phyloP scores from a whole-genome alignment of 805 yeast genomes.

The Monosporozyma aquatica region DNA sequence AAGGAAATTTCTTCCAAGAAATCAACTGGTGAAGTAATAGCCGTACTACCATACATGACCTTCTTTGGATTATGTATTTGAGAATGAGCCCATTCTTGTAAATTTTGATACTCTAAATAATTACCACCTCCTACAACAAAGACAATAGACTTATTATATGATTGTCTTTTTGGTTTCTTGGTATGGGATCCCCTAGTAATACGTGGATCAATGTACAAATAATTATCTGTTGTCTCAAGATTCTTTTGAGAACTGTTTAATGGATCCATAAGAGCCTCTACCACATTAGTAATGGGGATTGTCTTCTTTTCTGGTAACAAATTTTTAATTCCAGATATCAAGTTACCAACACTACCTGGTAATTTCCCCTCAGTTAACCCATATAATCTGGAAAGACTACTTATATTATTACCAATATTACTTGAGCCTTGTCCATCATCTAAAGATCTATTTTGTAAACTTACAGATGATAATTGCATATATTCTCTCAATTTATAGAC shows the following conservation, averaged over 20 bases:
- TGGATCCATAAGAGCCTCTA: slow-evolving; percentile 89
- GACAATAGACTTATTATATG: slow-evolving; percentile 73
- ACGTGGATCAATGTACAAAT: slow-evolving; percentile 82
- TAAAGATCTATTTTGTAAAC: slow-evolving; percentile 29
- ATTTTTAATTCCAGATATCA: slow-evolving; percentile 80
- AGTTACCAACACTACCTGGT: slow-evolving; percentile 81
- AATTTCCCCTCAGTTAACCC: slow-evolving; percentile 75
- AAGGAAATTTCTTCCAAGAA: slow-evolving; percentile 58
- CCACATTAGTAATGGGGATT: slow-evolving; percentile 82
- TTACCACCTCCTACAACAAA: slow-evolving; percentile 97
- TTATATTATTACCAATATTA: slow-evolving; percentile 17
- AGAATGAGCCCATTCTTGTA: slow-evolving; percentile 73
- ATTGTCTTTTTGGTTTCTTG: slow-evolving; percentile 76
- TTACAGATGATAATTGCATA: slow-evolving; percentile 42
- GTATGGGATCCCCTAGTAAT: slow-evolving; percentile 81
- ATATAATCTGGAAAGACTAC: slow-evolving; percentile 61
- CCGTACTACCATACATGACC: slow-evolving; percentile 83
- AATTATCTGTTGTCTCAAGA: slow-evolving; percentile 75
- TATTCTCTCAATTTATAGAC: slow-evolving; percentile 75
- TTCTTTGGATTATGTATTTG: slow-evolving; percentile 37
- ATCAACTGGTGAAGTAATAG: slow-evolving; percentile 57
- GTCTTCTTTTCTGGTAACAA: slow-evolving; percentile 80
- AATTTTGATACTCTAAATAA: slow-evolving; percentile 85
- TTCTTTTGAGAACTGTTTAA: slow-evolving; percentile 49
- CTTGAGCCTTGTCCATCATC: slow-evolving; percentile 29